Evolutionary conservation across 371 early-diverging fungal genomes (phyloP).

Genomic region (Mucor piriformis): DNA sequence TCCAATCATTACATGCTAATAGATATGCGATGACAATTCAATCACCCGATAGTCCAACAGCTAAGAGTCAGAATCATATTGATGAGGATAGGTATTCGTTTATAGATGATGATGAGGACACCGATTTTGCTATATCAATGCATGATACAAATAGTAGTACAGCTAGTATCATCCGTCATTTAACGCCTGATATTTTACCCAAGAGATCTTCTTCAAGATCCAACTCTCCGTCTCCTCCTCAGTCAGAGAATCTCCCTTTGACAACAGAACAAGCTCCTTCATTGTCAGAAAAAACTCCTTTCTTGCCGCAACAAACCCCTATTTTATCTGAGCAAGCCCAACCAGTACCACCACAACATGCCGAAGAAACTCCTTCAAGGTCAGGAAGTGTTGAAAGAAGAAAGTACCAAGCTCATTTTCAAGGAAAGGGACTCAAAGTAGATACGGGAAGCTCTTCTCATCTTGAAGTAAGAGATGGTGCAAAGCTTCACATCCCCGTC

Average conservation of each 20-base stretch:
- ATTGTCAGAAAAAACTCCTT: background rate
- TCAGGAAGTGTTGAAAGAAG: slow-evolving; percentile 15
- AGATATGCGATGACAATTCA: slow-evolving; percentile 30
- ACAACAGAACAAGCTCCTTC: background rate
- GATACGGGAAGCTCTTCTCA: slow-evolving; percentile 23
- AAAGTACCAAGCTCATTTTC: slow-evolving; percentile 34
- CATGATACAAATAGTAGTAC: background rate
- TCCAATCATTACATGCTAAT: slow-evolving; percentile 2
- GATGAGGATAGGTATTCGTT: slow-evolving; percentile 15
- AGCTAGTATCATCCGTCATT: background rate
- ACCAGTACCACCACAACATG: background rate
- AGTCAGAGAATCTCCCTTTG: background rate
- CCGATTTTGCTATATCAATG: background rate
- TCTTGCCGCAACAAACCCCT: background rate
- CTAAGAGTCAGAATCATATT: background rate
- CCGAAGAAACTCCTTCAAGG: slow-evolving; percentile 8
- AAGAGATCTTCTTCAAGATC: background rate
- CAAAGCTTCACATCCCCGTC: slow-evolving; percentile 10
- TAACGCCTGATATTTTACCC: background rate
- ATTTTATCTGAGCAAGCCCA: background rate
- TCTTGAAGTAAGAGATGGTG: background rate
- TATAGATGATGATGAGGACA: slow-evolving; percentile 9
- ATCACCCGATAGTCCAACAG: slow-evolving; percentile 28
- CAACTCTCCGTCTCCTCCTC: background rate
- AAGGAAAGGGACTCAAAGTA: slow-evolving; percentile 43